Base-by-base conservation (phyloP, 768 basidiomycete species). In the Russula sp. region DNA sequence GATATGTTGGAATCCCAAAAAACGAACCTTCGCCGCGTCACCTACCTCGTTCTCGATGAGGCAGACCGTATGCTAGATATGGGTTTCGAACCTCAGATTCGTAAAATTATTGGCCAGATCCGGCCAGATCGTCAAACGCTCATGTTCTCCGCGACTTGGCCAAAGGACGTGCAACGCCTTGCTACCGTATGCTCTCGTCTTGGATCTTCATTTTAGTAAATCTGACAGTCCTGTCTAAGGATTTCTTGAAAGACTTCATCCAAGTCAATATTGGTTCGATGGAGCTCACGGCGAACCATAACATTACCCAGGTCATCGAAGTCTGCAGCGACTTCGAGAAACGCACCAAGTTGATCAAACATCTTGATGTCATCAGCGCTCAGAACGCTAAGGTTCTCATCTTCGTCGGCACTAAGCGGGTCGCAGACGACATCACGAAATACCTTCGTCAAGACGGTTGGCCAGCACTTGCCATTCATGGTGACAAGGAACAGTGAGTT, bases 11-110 rank as follows among this genome's bases (percentile, higher is more conserved):
- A 99, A 79, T 85, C 84, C 1, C 88, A 90, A 73, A 97, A 97
- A 79, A 98, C 95, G 24, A 98, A 98, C 76, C 84, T 99, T 59
- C 91, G 91, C 62, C 88, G 97, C 48, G 83, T 99, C 62, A 99
- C 97, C 24, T 99, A 98, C 76, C 83, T 99, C 46, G 97, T 99
- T 73, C 92, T 99, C 87, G 97, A 99, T 73, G 97, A 99, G 77
- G 97, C 97, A 51, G 97, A 99, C 80, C 92, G 97, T 73, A 99
- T 99, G 97, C 84, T 99, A 68, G 97, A 99, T 80, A 99, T 99
- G 97, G 97, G 97, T 82, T 99, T 99, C 79, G 97, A 99, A 79
- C 97, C 97, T 59, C 97, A 99, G 76, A 98, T 99, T 74, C 84
- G 95, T 73, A 98, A 98, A 79, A 98, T 99, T 69, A 92, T 98